Evolutionary conservation across 495 filamentous ascomycete species (phyloP).

Genomic region (Lichenothelia convexa): DNA sequence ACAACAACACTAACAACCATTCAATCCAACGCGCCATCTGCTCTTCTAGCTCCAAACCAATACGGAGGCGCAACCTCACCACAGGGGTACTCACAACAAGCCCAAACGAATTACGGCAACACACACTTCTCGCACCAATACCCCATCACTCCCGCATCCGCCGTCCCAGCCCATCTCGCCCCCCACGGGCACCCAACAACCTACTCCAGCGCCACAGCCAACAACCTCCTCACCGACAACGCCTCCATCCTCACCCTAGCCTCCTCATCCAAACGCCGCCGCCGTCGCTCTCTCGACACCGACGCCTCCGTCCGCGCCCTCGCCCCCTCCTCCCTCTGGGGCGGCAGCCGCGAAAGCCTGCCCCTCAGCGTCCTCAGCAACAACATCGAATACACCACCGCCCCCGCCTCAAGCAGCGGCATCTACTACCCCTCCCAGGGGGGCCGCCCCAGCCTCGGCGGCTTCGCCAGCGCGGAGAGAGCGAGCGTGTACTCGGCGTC

Average conservation of each 20-base stretch:
- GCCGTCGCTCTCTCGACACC: conserved; percentile 80
- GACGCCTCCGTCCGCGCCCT: conserved; percentile 88
- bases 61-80: conserved; percentile 21
- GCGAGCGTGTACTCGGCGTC: conserved; percentile 69
- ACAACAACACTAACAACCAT: conserved; percentile 94
- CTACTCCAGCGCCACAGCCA: conserved; percentile 76
- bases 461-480: conserved; percentile 52
- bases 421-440: conserved; percentile 30
- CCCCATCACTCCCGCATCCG: conserved; percentile 52
- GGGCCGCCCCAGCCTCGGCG: conserved; percentile 33
- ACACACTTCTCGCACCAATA: conserved; percentile 81
- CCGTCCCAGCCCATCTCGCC: conserved; percentile 62
- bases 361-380: conserved; percentile 77
- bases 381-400: conserved; percentile 34
- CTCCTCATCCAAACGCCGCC: conserved; percentile 77
- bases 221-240: conserved; percentile 82
- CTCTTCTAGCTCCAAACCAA: conserved; percentile 27
- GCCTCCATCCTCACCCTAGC: conserved; percentile 93
- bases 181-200: conserved; percentile 53
- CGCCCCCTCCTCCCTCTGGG: conserved; percentile 80
- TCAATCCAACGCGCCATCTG: conserved; percentile 64
- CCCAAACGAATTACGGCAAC: conserved; percentile 11
- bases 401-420: conserved; percentile 11
- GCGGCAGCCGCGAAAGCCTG: conserved; percentile 71
- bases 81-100: conserved; percentile 26